phyloP scores from a whole-genome alignment of 768 basidiomycete species.

The Tephrocybe rancida region DNA sequence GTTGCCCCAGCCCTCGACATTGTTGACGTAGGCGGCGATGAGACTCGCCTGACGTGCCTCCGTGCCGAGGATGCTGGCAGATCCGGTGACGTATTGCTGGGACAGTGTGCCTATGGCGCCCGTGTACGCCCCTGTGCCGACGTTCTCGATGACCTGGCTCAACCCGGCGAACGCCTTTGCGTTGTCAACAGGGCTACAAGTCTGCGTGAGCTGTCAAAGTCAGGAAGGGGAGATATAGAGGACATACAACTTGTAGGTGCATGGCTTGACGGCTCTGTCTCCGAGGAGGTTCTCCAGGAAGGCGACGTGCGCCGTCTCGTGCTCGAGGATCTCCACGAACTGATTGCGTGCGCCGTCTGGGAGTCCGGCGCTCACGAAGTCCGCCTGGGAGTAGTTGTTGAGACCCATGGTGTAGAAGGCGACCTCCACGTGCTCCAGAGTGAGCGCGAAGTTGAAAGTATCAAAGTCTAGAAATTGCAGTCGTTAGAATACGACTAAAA shows the following conservation, averaged over 20 bases:
- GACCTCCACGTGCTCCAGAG: slow-evolving; percentile 16
- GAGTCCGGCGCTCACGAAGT: slow-evolving; percentile 9
- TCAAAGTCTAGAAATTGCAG: neutral
- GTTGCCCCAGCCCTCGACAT: slow-evolving; percentile 15
- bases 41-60: slow-evolving; percentile 15
- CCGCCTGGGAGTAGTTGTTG: slow-evolving; percentile 6
- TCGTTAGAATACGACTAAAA: neutral
- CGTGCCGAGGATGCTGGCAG: slow-evolving; percentile 16
- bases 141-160: slow-evolving; percentile 15
- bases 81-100: slow-evolving; percentile 9
- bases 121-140: slow-evolving; percentile 15
- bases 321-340: slow-evolving; percentile 6
- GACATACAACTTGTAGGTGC: slow-evolving; percentile 14
- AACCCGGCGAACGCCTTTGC: slow-evolving; percentile 4
- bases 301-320: slow-evolving; percentile 5
- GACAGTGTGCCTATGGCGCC: slow-evolving; percentile 8
- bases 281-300: slow-evolving; percentile 11
- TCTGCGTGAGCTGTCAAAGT: neutral
- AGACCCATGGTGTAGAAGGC: slow-evolving; percentile 14
- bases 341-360: slow-evolving; percentile 12
- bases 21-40: slow-evolving; percentile 11
- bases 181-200: slow-evolving; percentile 11
- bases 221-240: neutral
- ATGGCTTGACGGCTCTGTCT: slow-evolving; percentile 1
- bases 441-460: slow-evolving; percentile 17